Conservation (phyloP, 2,329 filamentous ascomycete genomes). For the Penicillium sp. region DNA sequence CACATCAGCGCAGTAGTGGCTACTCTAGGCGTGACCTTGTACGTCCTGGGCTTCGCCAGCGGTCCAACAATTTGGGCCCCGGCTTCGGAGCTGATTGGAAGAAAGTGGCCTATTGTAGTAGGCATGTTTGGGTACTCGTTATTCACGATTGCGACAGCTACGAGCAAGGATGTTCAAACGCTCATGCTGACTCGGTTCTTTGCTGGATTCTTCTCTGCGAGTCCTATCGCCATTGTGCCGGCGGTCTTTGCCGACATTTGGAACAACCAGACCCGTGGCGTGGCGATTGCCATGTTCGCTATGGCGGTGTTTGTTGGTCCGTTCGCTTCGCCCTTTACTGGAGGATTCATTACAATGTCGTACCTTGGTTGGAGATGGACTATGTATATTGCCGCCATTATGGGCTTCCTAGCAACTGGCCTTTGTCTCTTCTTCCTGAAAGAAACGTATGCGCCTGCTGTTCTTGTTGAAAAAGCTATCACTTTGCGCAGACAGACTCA, state of each 20-base stretch:
- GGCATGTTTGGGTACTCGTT: constrained; percentile 44
- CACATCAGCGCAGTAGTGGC: constrained; percentile 45
- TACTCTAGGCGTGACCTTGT: constrained; percentile 49
- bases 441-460: constrained; percentile 54
- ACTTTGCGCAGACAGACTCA: constrained; percentile 53
- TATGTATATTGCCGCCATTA: constrained; percentile 52
- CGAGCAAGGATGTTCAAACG: constrained; percentile 41
- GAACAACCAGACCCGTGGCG: constrained; percentile 44
- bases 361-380: constrained; percentile 54
- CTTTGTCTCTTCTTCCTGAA: constrained; percentile 46
- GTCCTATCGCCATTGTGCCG: constrained; percentile 45
- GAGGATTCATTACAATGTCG: constrained; percentile 52
- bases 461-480: constrained; percentile 41
- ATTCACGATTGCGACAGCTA: constrained; percentile 48
- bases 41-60: constrained; percentile 54
- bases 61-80: constrained; percentile 65
- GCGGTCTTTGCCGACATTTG: constrained; percentile 52
- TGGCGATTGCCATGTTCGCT: constrained; percentile 50
- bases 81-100: constrained; percentile 59
- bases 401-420: constrained; percentile 50
- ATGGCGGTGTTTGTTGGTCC: constrained; percentile 53
- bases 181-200: constrained; percentile 49
- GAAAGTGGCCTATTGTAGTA: constrained; percentile 52
- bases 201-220: constrained; percentile 46
- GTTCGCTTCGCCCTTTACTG: constrained; percentile 50